Percentiles rank a stretch among this genome's conserved stretches.
Evolutionary conservation across 2,329 filamentous ascomycete species (phyloP).

Genomic region (Bipolaris victoriae): DNA sequence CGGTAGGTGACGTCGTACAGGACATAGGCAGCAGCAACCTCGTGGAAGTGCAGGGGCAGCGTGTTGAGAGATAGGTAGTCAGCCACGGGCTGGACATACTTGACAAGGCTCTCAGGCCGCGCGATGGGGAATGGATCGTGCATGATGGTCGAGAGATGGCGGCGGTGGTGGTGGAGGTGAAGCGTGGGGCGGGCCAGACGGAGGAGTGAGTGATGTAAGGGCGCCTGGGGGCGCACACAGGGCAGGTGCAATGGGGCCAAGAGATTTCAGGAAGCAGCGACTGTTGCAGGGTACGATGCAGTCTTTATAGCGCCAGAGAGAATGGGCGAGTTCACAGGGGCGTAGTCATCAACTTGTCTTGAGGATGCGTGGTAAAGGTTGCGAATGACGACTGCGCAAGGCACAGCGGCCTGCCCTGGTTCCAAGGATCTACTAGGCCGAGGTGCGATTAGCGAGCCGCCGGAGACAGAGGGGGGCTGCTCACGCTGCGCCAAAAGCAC

Average conservation of each 20-base stretch:
- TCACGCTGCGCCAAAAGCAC: conserved; percentile 27
- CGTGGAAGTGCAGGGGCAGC: conserved; percentile 78
- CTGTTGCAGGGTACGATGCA: conserved; percentile 9
- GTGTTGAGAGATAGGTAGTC: conserved; percentile 67
- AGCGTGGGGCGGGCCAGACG: conserved; percentile 13
- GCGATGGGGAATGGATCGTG: conserved; percentile 72
- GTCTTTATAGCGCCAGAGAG: conserved; percentile 22
- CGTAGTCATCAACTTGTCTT: conserved; percentile 12
- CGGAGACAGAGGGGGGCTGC: not conserved
- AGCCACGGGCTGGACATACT: conserved; percentile 67
- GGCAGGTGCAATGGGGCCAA: conserved; percentile 7
- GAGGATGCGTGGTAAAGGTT: conserved; percentile 21
- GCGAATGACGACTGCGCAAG: conserved; percentile 15
- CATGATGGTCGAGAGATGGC: conserved; percentile 58
- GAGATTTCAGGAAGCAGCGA: conserved; percentile 9
- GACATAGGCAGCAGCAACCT: conserved; percentile 69
- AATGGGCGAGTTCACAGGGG: conserved; percentile 5
- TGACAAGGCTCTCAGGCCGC: conserved; percentile 62
- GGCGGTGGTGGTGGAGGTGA: not conserved
- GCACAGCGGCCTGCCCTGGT: conserved; percentile 11
- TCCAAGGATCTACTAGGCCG: conserved; percentile 9
- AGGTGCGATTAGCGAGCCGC: conserved; percentile 29
- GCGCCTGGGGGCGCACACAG: conserved; percentile 9
- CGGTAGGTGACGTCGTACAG: conserved; percentile 73
- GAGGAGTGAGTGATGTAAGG: conserved; percentile 19